Conservation (phyloP, 768 basidiomycete species). For the Nidula microcarpa region DNA sequence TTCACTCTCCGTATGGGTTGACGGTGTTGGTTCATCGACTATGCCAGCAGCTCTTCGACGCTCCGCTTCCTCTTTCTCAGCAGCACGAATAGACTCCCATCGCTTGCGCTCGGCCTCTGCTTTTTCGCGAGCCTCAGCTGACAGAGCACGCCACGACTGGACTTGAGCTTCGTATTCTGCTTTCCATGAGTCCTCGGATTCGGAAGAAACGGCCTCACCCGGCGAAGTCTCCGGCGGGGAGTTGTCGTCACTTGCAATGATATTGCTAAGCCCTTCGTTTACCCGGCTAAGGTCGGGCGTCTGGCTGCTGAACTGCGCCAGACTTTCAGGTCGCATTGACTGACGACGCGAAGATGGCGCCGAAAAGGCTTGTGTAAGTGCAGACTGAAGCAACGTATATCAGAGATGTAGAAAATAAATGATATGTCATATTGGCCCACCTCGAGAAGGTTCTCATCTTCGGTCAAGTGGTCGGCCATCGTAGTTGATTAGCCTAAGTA, state of each 20-base stretch:
- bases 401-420: neutral
- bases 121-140: constrained; percentile 68
- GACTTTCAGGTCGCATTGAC: constrained; percentile 3
- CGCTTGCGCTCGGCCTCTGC: constrained; percentile 69
- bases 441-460: constrained; percentile 26
- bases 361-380: constrained; percentile 26
- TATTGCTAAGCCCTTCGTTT: neutral
- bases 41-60: constrained; percentile 30
- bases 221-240: neutral
- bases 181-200: constrained; percentile 54
- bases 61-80: constrained; percentile 42
- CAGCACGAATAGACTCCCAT: constrained; percentile 67
- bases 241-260: neutral
- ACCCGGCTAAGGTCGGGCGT: neutral
- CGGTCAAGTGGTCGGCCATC: neutral
- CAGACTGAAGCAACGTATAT: constrained; percentile 18
- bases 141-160: constrained; percentile 67
- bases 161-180: constrained; percentile 67
- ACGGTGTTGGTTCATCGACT: neutral
- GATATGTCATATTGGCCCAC: constrained; percentile 9
- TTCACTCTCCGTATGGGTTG: constrained; percentile 4
- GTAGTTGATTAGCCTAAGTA: no score
- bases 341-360: constrained; percentile 18
- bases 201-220: constrained; percentile 10
- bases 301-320: neutral